Evolutionary conservation across 2,329 filamentous ascomycete species (phyloP), one percentile per base, ranked within the genome.

Genomic region (Ophiocordyceps unilateralis): DNA sequence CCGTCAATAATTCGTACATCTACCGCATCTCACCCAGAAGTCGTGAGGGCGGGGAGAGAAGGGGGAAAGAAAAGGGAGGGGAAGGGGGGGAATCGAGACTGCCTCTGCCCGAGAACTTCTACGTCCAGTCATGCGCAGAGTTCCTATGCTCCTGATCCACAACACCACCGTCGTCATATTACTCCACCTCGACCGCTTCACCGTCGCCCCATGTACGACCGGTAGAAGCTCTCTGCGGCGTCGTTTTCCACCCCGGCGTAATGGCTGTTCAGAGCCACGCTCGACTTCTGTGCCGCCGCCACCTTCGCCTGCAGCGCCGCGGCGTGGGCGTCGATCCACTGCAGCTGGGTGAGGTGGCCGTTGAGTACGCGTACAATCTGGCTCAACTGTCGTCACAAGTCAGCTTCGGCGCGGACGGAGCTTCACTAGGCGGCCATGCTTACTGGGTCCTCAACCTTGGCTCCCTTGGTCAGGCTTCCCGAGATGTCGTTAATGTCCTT

Each of bases 291-390:
- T 21, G 88, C 84, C 24, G 80, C 76, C 6, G 69, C 65, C 42
- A 96, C 84, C 70, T 93, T 93, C 46, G 78, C 72, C 59, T 93
- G 83, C 43, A 96, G 69, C 26, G 80, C 74, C 15, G 79, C 74
- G 30, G 89, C 83, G 49, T 89, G 88, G 49, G 79, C 76, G 57
- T 96, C 89, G 59, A 98, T 96, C 66, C 83, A 83, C 62, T 95
- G 89, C 47, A 98, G 71, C 61, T 95, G 88, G 30, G 80, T 78
- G 32, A 98, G 76, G 60, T 98, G 91, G 21, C 81, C 79, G 60
- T 98, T 98, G 51, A 98, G 79, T 41, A 96, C 87, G 48, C 86
- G 81, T 43, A 96, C 89, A 55, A 98, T 93, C 63, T 95, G 87
- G 51, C 86, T 89, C 56, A 96, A 72, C 81, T 95, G 58, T 39